Evolutionary conservation across 345 rosid genomes (phyloP), one percentile per base, ranked within the genome.

Genomic region (Melaleuca alternifolia): DNA sequence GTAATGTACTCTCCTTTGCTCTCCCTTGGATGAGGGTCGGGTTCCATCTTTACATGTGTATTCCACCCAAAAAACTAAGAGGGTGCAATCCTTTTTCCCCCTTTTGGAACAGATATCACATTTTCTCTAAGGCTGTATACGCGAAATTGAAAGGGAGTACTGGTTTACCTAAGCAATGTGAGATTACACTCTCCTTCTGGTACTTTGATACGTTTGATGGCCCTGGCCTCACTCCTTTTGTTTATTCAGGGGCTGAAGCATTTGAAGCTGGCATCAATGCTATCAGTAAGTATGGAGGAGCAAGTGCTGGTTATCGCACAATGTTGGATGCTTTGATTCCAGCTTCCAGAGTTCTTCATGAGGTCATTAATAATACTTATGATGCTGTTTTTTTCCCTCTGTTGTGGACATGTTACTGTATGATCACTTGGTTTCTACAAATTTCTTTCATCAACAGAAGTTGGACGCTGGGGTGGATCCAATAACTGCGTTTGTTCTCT

Each of bases 201-300:
- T 71, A 18, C 46, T 71, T 33, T 71, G 48, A 71, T 37, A 33
- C 37, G 48, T 71, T 71, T 16, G 62, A 61, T 37, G 62, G 65
- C 81, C 71, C 61, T 54, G 87, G 88, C 84, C 86, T 79, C 51
- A 83, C 86, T 41, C 33, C 65, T n/a, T 88, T 50, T 89, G 84
- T 81, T 83, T 81, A 82, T 87, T 86, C 95, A 97, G 99, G 99
- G 99, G 92, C 93, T 57, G 94, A 93, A 91, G 96, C 98, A 83
- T 93, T 96, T 83, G 93, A 95, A 91, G 92, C 97, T 91, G 90
- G 97, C 83, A 94, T 95, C 81, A 84, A 94, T 85, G 96, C 98
- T 4, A 94, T 97, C 79, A 96, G 98, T 89, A 96, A 95, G 90
- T 97, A 97, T 86, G 98, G 99, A 50, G 99, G 99, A 65, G 99